Base-by-base conservation (phyloP, 2,329 filamentous ascomycete genomes). In the Colletotrichum limetticola region DNA sequence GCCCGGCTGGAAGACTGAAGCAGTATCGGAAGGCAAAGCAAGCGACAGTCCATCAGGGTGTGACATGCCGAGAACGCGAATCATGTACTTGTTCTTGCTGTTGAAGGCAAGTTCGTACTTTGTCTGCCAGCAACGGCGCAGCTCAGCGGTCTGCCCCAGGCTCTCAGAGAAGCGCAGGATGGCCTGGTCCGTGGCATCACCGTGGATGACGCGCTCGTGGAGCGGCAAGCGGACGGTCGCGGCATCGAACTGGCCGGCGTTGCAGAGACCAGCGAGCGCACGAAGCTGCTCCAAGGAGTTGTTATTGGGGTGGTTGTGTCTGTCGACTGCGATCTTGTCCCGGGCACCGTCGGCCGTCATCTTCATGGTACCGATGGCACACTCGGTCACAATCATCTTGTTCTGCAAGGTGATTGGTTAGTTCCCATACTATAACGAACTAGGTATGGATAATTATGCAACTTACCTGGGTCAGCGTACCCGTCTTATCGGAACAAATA, bases 41-140 rank as follows among this genome's bases (percentile, higher is more conserved):
- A 75, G 26, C 0, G 73, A 68, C 35, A 68, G 30, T 1, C 74
- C 74, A 12, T 76, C 74, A n/a, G 80, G 78, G 35, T 83, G 78
- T 2, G 80, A 81, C 52, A 87, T 76, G 2, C 85, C 85, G 61
- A 92, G 88, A 0, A 91, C 87, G 42, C 90, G 87, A 67, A 95
- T 89, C 90, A 95, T 95, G 79, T 91, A 95, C 81, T 95, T 95
- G 83, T 95, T 95, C 85, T 94, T 94, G 82, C 92, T 94, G 83
- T 95, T 95, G 81, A 95, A 95, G 0, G 92, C 89, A 32, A 94
- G 84, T 66, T 93, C 90, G 76, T 91, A 95, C 2, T 89, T 87
- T 65, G 89, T 91, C 64, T 88, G 87, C 92, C 92, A 95, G 74
- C 87, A 85, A 16, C 86, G 85, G 8, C 91, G 88, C 5, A 93